Percentiles rank a stretch among this genome's conserved stretches.
phyloP scores from a whole-genome alignment of 169 alveolate genomes.

The Plasmodium chabaudi region DNA sequence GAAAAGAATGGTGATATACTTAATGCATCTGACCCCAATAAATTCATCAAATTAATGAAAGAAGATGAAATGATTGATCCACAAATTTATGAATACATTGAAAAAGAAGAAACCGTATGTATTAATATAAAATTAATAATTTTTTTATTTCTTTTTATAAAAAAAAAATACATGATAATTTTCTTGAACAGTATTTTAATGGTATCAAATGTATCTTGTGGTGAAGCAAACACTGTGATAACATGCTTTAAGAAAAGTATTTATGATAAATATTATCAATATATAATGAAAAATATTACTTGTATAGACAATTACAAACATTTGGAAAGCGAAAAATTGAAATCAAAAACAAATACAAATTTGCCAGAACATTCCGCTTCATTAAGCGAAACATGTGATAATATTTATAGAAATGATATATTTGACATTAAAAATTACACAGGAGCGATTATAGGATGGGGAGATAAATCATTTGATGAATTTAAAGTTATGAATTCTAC shows the following conservation, averaged over 20 bases:
- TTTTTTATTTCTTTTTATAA: slow-evolving; percentile 57
- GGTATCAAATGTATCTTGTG: slow-evolving; percentile 71
- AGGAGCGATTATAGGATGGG: slow-evolving; percentile 67
- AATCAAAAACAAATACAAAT: slow-evolving; percentile 40
- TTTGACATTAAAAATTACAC: slow-evolving; percentile 70
- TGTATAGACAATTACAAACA: slow-evolving; percentile 69
- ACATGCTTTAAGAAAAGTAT: slow-evolving; percentile 66
- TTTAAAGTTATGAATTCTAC: slow-evolving; percentile 57
- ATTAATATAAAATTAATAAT: slow-evolving; percentile 60
- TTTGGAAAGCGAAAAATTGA: slow-evolving; percentile 50
- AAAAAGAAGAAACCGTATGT: slow-evolving; percentile 72
- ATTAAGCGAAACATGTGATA: slow-evolving; percentile 35
- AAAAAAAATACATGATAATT: slow-evolving; percentile 69
- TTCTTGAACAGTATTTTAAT: slow-evolving; percentile 62
- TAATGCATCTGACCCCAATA: slow-evolving; percentile 58
- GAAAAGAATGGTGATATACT: slow-evolving; percentile 37
- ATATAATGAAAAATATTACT: slow-evolving; percentile 65
- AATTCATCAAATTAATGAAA: slow-evolving; percentile 61
- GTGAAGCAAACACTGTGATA: slow-evolving; percentile 72
- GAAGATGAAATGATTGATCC: slow-evolving; percentile 66
- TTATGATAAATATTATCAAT: slow-evolving; percentile 69
- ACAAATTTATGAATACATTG: slow-evolving; percentile 68
- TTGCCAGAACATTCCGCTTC: slow-evolving; percentile 45
- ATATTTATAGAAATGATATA: slow-evolving; percentile 59
- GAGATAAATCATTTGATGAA: slow-evolving; percentile 74